These are phyloP conservation scores for Pythium pyrilobum DNA, from an alignment of 352 stramenopile species.

Conservation along the genomic window DNA sequence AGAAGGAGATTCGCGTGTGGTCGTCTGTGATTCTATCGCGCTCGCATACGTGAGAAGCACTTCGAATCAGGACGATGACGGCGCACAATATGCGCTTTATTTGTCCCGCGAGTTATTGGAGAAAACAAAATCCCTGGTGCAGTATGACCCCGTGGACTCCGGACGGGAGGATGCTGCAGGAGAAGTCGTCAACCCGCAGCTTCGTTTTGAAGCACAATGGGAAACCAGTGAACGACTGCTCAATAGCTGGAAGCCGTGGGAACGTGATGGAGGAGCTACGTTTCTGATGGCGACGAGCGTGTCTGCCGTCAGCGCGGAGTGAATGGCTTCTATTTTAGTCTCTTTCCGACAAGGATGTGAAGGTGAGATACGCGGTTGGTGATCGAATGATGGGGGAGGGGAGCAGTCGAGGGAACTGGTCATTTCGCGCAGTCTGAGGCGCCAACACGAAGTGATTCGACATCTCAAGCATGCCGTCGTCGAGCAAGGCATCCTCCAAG, in stretches of 20 bases:
- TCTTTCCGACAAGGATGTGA: slow-evolving; percentile 6
- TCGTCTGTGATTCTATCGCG: slow-evolving; percentile 20
- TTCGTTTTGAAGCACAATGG: slow-evolving; percentile 32
- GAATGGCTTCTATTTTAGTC: slow-evolving; percentile 7
- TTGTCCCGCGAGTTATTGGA: neutral
- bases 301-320: neutral
- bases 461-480: slow-evolving; percentile 2
- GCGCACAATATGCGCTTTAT: slow-evolving; percentile 31
- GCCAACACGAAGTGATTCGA: neutral
- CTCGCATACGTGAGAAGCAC: slow-evolving; percentile 31
- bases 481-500: slow-evolving; percentile 17
- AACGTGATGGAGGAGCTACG: slow-evolving; percentile 35
- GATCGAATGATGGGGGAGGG: too few species aligned
- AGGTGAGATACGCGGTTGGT: neutral
- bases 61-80: slow-evolving; percentile 1
- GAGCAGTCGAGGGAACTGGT: too few species aligned
- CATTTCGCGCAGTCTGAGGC: neutral
- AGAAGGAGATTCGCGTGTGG: slow-evolving; percentile 16
- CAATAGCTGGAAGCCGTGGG: slow-evolving; percentile 60
- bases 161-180: neutral
- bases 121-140: neutral
- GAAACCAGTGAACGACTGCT: slow-evolving; percentile 45
- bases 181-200: neutral
- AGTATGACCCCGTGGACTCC: neutral
- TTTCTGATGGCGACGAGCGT: slow-evolving; percentile 27